Evolutionary conservation across 208 protist species (phyloP), one percentile per base, ranked within the genome.

Genomic region (Leishmania turanica): DNA sequence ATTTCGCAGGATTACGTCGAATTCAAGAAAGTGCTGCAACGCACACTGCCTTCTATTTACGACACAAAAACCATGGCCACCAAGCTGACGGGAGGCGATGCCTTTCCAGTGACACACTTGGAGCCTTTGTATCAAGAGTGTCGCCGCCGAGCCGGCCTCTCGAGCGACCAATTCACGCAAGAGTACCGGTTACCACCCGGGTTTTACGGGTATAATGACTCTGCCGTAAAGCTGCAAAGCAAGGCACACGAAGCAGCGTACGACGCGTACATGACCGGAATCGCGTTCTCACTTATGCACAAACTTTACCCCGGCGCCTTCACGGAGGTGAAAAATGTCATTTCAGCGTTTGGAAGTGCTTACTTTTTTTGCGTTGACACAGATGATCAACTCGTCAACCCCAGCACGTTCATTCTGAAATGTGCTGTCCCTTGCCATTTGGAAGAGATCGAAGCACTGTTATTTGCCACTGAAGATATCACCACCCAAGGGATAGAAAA

Each of bases 211-310:
- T 96, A 96, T 82, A 88, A 92, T 77, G 71, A 86, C 73, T 66
- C 78, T 9, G 75, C 37, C 24, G n/a, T 85, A 21, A 49, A 86
- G 34, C 60, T 27, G 24, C 47, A 77, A 31, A 66, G 45, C 15
- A 91, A 90, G 66, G 92, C 90, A 24, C 92, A 96, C 75, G 88
- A 96, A 68, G 92, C 85, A 2, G 90, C 85, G 0, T 96, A 92
- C 51, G 92, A 96, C 75, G 91, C 92, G 5, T 96, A 93, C 80
- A 96, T 96, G 91, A 96, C 92, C 0, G 92, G 92, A 49, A 75
- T 96, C 17, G 84, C 73, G 0, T 94, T 91, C 83, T 68, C 21
- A 9, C 45, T 88, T 31, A 24, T 90, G 51, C 53, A 66, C 2
- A 27, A 78, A 19, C 66, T 87, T 11, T 75, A 84, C 75, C 19